A percentile compares a stretch with the other conserved stretches of the same genome.
phyloP scores from a whole-genome alignment of 495 filamentous ascomycete genomes.

The Astrothelium subdiscretum region DNA sequence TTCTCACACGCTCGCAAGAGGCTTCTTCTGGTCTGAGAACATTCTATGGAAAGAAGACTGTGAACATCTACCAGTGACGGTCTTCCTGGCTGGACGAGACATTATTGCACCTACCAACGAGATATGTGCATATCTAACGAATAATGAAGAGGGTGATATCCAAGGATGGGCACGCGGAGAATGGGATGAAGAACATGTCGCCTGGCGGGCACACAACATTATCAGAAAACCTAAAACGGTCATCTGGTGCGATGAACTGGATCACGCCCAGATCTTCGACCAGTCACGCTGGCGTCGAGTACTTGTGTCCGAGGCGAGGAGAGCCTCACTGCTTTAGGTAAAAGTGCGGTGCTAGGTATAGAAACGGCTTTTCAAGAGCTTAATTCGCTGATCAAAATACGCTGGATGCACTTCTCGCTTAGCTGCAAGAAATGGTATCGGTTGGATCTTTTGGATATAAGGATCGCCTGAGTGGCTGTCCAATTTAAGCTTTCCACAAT shows the following conservation, averaged over 20 bases:
- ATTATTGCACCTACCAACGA: constrained; percentile 50
- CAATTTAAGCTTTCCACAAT: too few species aligned
- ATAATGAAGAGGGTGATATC: constrained; percentile 12
- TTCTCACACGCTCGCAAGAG: constrained; percentile 17
- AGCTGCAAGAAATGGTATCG: too few species aligned
- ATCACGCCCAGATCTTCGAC: constrained; percentile 63
- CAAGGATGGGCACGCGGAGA: constrained; percentile 9
- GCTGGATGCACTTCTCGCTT: too few species aligned
- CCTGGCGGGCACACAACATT: not conserved
- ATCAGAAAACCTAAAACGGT: constrained; percentile 36
- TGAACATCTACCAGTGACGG: constrained; percentile 35
- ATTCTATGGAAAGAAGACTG: constrained; percentile 19
- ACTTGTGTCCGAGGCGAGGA: constrained; percentile 6
- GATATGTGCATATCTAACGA: constrained; percentile 45
- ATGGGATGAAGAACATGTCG: not conserved
- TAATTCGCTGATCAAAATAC: too few species aligned
- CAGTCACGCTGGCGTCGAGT: constrained; percentile 23
- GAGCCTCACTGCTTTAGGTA: not conserved
- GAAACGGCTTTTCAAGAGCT: too few species aligned
- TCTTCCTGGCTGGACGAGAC: constrained; percentile 47
- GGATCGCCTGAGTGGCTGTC: too few species aligned
- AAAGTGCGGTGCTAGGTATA: too few species aligned
- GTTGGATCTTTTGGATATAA: too few species aligned
- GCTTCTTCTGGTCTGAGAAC: constrained; percentile 25
- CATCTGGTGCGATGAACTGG: constrained; percentile 48